Base-by-base conservation (phyloP, 1,139 yeast genomes). In the Suhomyces bolitotheri region DNA sequence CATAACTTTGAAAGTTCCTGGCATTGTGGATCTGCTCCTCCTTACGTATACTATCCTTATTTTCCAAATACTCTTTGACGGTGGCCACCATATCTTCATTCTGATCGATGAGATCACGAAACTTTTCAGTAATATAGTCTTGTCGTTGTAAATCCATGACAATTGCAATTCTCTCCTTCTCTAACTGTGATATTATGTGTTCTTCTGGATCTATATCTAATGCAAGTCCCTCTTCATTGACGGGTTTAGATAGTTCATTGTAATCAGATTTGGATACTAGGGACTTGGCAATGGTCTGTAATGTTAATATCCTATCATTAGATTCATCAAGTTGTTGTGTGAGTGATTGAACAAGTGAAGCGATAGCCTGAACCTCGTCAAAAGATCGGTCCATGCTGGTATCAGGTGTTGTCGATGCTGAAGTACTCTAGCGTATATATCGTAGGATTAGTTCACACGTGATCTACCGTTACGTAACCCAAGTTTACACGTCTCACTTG, bases 101-200 rank as follows among this genome's bases (percentile, higher is more conserved):
- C 43, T 71, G 73, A 16, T 49, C 51, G 3, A 71, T 50, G 17
- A 72, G 41, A 20, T 61, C 66, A n/a, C 45, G 34, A 39, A 73
- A 49, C 43, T 64, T 66, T 11, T 50, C 58, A 2, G 60, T 41
- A 1, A 70, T 34, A 38, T 50, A 66, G 27, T 71, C 76, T 37
- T 72, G 73, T 31, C 65, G 56, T 45, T 73, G 78, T 2, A 75
- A 53, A 22, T 66, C 71, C 66, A 70, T 58, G 6, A 73, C 54
- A 22, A 71, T 43, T 10, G 51, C 53, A 5, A 71, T 38, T 29
- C 78, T 51, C 39, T 65, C 64, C 17, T 47, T 46, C 38, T 72
- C 71, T 16, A 73, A 49, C 23, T 7, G 31, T 10, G 17, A 24
- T n/a, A 33, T 38, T 32, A 25, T 46, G 4, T 14, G 14, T 19